phyloP scores from a whole-genome alignment of 2,329 filamentous ascomycete species.

The Aspergillus felis region DNA sequence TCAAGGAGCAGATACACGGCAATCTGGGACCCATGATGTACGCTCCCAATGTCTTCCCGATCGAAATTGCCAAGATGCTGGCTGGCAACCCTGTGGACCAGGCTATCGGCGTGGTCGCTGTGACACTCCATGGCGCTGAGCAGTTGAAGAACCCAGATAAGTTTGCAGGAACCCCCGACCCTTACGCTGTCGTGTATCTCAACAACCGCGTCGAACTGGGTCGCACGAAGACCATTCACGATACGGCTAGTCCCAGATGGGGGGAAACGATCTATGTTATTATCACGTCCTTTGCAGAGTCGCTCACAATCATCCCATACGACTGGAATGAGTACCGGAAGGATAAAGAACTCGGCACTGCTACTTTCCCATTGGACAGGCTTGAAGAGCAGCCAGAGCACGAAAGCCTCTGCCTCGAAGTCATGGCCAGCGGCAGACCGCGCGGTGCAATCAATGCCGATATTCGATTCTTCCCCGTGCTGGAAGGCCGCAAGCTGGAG shows the following conservation, averaged over 20 bases:
- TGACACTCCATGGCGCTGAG: conserved; percentile 86
- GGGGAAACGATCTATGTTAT: conserved; percentile 97
- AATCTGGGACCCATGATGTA: conserved; percentile 98
- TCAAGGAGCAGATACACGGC: conserved; percentile 91
- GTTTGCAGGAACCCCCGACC: conserved; percentile 86
- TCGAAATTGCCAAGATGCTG: conserved; percentile 97
- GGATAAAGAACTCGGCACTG: conserved; percentile 87
- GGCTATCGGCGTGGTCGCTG: conserved; percentile 86
- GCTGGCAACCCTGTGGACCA: conserved; percentile 91
- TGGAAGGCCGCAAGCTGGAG: conserved; percentile 62
- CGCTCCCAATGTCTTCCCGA: conserved; percentile 92
- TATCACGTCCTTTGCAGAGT: conserved; percentile 83
- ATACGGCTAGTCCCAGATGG: conserved; percentile 86
- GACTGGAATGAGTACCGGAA: conserved; percentile 97
- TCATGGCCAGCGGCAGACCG: conserved; percentile 77
- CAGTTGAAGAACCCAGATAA: conserved; percentile 94
- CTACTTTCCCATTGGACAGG: conserved; percentile 79
- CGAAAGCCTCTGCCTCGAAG: conserved; percentile 80
- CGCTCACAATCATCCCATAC: conserved; percentile 76
- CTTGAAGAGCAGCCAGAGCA: conserved; percentile 72
- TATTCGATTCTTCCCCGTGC: conserved; percentile 90
- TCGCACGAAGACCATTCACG: conserved; percentile 80
- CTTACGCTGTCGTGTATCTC: conserved; percentile 79
- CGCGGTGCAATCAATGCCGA: conserved; percentile 78
- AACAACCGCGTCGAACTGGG: conserved; percentile 79